A percentile compares a stretch with the other conserved stretches of the same genome.
Conservation (phyloP, 73 alveolate genomes). For the Tetrahymena borealis region DNA sequence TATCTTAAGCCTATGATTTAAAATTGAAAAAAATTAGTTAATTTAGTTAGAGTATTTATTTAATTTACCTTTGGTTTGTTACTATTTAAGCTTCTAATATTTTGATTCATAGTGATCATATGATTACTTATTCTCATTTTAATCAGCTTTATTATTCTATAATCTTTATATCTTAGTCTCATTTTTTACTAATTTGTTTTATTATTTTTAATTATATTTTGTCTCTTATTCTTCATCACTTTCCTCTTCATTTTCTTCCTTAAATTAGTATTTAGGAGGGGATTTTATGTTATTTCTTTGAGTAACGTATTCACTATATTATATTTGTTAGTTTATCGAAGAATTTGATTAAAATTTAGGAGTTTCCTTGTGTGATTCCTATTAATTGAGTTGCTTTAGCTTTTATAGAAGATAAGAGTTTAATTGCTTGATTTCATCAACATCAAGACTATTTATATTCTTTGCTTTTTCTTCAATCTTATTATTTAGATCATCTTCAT, state of each 20-base stretch:
- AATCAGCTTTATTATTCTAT: too few species aligned
- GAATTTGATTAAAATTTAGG: not conserved
- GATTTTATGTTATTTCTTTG: not conserved
- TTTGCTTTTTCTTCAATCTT: not conserved
- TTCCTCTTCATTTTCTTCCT: not conserved
- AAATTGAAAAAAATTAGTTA: too few species aligned
- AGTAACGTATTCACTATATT: not conserved
- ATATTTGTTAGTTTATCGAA: not conserved
- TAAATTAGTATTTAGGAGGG: not conserved
- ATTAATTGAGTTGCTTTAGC: not conserved
- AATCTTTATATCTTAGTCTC: too few species aligned
- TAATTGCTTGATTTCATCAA: not conserved
- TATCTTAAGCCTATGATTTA: too few species aligned
- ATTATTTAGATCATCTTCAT: not conserved
- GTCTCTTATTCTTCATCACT: not conserved
- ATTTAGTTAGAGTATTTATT: too few species aligned
- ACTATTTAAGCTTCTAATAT: too few species aligned
- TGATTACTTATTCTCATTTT: too few species aligned
- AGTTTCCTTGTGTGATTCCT: not conserved
- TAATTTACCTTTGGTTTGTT: too few species aligned
- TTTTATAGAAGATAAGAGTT: not conserved
- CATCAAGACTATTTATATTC: not conserved
- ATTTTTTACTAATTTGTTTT: too few species aligned
- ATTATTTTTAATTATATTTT: not conserved
- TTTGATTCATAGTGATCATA: too few species aligned